These are phyloP conservation scores for Aspergillus cejpii DNA, from an alignment of 2,329 filamentous ascomycete genomes.

Conservation along the genomic window DNA sequence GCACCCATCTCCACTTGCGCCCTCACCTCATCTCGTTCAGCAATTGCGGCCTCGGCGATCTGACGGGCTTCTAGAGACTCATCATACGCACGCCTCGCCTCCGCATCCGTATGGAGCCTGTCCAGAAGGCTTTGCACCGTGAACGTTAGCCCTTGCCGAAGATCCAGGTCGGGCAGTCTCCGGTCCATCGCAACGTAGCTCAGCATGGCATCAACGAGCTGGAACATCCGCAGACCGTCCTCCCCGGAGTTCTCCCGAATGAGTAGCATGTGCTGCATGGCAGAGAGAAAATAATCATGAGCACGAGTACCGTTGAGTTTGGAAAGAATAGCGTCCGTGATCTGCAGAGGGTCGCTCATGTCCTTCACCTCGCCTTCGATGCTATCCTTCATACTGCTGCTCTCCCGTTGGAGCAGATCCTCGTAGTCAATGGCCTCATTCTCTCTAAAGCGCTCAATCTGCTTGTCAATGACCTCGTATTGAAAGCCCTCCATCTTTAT, in stretches of 20 bases:
- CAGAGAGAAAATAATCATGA: constrained; percentile 92
- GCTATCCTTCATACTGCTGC: constrained; percentile 81
- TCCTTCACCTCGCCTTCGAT: constrained; percentile 83
- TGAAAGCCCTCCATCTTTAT: constrained; percentile 98
- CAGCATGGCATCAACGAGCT: constrained; percentile 96
- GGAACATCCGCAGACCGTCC: constrained; percentile 89
- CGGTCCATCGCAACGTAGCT: constrained; percentile 99
- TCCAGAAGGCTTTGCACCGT: constrained; percentile 93
- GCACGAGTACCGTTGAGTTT: constrained; percentile 76
- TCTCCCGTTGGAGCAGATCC: constrained; percentile 87
- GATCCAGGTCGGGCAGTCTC: constrained; percentile 88
- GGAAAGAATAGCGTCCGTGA: constrained; percentile 85
- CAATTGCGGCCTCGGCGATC: constrained; percentile 90
- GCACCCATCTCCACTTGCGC: constrained; percentile 83
- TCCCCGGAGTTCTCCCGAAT: constrained; percentile 88
- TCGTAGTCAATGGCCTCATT: constrained; percentile 99
- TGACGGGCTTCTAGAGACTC: constrained; percentile 85
- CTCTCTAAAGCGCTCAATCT: constrained; percentile 84
- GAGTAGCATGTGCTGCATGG: constrained; percentile 87
- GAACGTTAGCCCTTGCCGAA: constrained; percentile 96
- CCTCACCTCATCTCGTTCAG: constrained; percentile 91
- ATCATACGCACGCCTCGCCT: constrained; percentile 85
- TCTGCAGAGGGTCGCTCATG: constrained; percentile 84
- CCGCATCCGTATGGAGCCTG: constrained; percentile 92
- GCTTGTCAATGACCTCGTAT: constrained; percentile 97